These are phyloP conservation scores for Vitis rupestris DNA, from an alignment of 164 flowering plant genomes.

Conservation along the genomic window DNA sequence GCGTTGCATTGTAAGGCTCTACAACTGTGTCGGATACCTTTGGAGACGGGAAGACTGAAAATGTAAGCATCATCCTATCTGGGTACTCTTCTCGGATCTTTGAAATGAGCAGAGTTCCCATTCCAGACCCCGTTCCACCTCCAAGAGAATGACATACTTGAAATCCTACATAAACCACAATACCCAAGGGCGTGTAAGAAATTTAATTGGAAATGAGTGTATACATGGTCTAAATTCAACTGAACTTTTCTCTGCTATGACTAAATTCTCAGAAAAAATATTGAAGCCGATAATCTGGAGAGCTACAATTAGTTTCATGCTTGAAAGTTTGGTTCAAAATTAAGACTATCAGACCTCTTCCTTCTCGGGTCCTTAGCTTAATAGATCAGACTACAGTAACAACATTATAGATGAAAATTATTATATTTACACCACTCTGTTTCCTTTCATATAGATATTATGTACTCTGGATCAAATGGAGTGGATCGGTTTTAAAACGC, in stretches of 20 bases:
- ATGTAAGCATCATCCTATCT: slow-evolving; percentile 29
- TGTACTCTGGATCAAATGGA: too few relatives aligned
- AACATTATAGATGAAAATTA: too few relatives aligned
- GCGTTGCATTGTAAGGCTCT: slow-evolving; percentile 34
- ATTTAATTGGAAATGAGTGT: background rate
- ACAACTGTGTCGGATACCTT: slow-evolving; percentile 32
- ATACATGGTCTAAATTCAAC: too few relatives aligned
- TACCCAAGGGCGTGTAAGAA: background rate
- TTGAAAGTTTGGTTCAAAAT: background rate
- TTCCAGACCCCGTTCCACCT: slow-evolving; percentile 33
- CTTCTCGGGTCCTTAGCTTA: too few relatives aligned
- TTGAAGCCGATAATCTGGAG: background rate
- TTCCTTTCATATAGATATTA: too few relatives aligned
- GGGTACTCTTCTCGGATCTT: slow-evolving; percentile 32
- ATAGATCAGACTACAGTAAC: too few relatives aligned
- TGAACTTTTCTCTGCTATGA: too few relatives aligned
- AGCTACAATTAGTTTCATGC: background rate
- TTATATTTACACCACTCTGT: too few relatives aligned
- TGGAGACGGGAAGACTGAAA: slow-evolving; percentile 30
- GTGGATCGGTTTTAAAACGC: too few relatives aligned
- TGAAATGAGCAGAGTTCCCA: slow-evolving; percentile 33
- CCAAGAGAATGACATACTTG: slow-evolving; percentile 34
- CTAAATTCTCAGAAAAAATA: too few relatives aligned
- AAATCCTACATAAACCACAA: slow-evolving; percentile 12
- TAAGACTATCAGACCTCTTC: too few relatives aligned